Percentiles rank a stretch among this genome's conserved stretches.
Evolutionary conservation across 495 filamentous ascomycete species (phyloP).

Genomic region (Rhypophila decipiens): DNA sequence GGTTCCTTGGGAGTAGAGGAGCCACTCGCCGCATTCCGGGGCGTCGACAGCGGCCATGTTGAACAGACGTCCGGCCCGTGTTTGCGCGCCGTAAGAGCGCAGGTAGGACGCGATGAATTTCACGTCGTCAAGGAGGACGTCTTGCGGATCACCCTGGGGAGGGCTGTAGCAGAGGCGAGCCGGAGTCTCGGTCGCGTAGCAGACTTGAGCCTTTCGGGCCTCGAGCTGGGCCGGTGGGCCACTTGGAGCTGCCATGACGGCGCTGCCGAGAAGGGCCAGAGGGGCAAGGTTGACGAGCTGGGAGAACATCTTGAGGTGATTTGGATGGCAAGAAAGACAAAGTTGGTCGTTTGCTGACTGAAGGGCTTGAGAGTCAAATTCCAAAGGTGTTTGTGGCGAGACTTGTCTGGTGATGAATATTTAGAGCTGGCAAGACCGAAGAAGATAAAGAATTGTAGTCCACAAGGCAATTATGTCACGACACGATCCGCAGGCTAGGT

Average conservation of each 20-base stretch:
- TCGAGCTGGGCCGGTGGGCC: too few species aligned
- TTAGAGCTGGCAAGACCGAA: too few species aligned
- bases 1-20: neutral
- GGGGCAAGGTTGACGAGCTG: neutral
- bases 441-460: too few species aligned
- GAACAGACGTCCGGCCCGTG: neutral
- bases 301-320: neutral
- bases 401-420: too few species aligned
- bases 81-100: neutral
- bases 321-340: too few species aligned
- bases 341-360: too few species aligned
- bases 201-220: neutral
- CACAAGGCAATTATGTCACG: too few species aligned
- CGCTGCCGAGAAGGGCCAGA: neutral
- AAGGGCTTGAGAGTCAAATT: too few species aligned
- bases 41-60: slow-evolving; percentile 1
- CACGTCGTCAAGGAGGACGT: neutral
- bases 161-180: neutral
- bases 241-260: neutral
- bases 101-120: neutral
- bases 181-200: neutral
- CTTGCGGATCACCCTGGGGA: neutral
- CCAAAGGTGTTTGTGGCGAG: too few species aligned
- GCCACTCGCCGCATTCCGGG: slow-evolving; percentile 1
- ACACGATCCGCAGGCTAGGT: too few species aligned